These are phyloP conservation scores for Margaritispora aquatica DNA, from an alignment of 495 filamentous ascomycete species.

Conservation along the genomic window DNA sequence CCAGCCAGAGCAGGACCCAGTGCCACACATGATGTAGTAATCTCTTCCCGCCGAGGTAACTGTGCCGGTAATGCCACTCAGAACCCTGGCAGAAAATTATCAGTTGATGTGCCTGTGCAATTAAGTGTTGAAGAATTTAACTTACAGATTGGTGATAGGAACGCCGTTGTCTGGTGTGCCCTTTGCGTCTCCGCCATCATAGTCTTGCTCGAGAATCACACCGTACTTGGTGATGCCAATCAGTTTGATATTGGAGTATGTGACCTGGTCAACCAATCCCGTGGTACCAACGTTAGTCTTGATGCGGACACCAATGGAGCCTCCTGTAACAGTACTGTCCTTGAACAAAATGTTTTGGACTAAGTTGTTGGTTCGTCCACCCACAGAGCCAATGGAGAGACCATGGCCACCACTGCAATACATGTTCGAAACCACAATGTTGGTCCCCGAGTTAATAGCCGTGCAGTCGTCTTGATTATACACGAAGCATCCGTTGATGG, in stretches of 20 bases:
- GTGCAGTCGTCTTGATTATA: slow-evolving; percentile 62
- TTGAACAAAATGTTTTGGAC: neutral
- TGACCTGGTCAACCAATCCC: slow-evolving; percentile 33
- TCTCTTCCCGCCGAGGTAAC: slow-evolving; percentile 35
- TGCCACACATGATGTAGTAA: slow-evolving; percentile 48
- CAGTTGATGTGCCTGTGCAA: too few relatives aligned
- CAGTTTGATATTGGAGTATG: neutral
- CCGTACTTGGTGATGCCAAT: slow-evolving; percentile 32
- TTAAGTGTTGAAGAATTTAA: too few relatives aligned
- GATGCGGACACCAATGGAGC: neutral
- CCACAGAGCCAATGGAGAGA: slow-evolving; percentile 32
- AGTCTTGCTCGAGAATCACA: slow-evolving; percentile 65
- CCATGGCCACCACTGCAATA: slow-evolving; percentile 54
- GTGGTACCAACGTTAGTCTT: neutral
- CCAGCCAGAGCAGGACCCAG: slow-evolving; percentile 40
- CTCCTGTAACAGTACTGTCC: neutral
- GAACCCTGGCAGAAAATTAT: too few relatives aligned
- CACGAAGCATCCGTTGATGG: slow-evolving; percentile 47
- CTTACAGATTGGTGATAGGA: slow-evolving; percentile 54
- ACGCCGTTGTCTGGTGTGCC: slow-evolving; percentile 57
- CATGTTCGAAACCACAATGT: slow-evolving; percentile 44
- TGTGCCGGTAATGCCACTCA: slow-evolving; percentile 38
- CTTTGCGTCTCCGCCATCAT: slow-evolving; percentile 47
- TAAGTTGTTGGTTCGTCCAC: neutral
- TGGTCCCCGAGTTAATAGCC: slow-evolving; percentile 52